Conservation (phyloP, 257 asterid genomes). For the Solanum sejunctum region DNA sequence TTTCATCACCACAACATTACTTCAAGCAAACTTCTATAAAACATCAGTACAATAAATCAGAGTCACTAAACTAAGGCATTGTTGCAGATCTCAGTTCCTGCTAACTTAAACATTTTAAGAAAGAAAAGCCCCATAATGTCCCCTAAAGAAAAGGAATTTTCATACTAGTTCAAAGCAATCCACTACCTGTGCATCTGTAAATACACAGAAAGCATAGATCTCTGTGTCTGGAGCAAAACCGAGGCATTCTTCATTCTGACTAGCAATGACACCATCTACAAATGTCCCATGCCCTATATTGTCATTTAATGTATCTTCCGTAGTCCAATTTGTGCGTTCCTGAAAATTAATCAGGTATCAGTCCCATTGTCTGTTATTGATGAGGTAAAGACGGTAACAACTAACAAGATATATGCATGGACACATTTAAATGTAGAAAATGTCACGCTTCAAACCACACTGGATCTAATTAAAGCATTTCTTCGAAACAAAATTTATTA, state of each 20-base stretch:
- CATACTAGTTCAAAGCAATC: slow-evolving; percentile 9
- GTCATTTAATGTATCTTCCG: slow-evolving; percentile 86
- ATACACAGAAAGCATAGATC: slow-evolving; percentile 91
- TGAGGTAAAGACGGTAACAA: neutral
- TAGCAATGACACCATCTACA: slow-evolving; percentile 96
- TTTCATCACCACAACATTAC: no score
- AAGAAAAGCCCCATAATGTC: neutral
- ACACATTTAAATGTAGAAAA: neutral
- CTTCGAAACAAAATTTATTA: neutral
- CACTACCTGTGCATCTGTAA: slow-evolving; percentile 96
- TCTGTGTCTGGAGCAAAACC: slow-evolving; percentile 97
- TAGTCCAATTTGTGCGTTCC: slow-evolving; percentile 99
- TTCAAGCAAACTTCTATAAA: neutral
- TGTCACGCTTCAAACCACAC: neutral
- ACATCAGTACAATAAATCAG: neutral
- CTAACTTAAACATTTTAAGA: neutral
- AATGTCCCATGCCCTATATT: slow-evolving; percentile 98
- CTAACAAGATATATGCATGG: neutral
- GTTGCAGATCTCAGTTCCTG: neutral
- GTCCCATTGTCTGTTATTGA: neutral
- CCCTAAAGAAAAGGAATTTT: neutral
- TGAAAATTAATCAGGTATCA: slow-evolving; percentile 11
- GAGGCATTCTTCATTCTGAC: slow-evolving; percentile 85
- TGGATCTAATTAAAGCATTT: neutral
- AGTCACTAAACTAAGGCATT: neutral